Evolutionary conservation across 805 yeast genomes (phyloP).

Genomic region (Spathaspora passalidarum): DNA sequence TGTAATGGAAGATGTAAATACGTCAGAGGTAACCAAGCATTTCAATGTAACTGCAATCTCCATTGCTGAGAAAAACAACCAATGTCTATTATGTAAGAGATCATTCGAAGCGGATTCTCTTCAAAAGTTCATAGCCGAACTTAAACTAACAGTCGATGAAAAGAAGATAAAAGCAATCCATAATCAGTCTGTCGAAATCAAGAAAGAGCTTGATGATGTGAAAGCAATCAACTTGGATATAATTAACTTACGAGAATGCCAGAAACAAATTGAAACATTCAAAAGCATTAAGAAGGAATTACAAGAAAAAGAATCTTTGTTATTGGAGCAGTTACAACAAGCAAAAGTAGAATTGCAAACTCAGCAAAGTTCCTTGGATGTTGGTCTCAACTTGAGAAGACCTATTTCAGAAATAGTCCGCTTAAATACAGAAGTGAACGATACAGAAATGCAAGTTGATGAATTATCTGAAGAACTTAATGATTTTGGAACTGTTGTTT

Average conservation of each 20-base stretch:
- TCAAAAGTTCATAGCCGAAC: constrained; percentile 22
- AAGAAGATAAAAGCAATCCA: constrained; percentile 25
- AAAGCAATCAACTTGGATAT: constrained; percentile 30
- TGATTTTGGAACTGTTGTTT: constrained; percentile 32
- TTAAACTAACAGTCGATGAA: constrained; percentile 26
- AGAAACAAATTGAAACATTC: constrained; percentile 11
- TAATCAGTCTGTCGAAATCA: constrained; percentile 26
- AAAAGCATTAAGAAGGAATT: constrained; percentile 3
- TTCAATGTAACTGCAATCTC: constrained; percentile 71
- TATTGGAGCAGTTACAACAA: constrained; percentile 4
- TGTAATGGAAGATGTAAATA: constrained; percentile 63
- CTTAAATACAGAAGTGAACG: constrained; percentile 26
- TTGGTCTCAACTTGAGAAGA: constrained; percentile 13
- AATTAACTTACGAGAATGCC: constrained; percentile 22
- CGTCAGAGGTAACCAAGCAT: constrained; percentile 63
- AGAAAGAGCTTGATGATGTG: constrained; percentile 27
- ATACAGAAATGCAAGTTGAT: constrained; percentile 22
- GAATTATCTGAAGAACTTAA: constrained; percentile 31
- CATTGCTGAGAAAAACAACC: constrained; percentile 51
- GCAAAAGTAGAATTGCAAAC: constrained; percentile 10
- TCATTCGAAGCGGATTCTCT: constrained; percentile 48
- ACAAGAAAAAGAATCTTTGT: neutral
- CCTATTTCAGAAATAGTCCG: constrained; percentile 34
- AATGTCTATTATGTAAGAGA: constrained; percentile 74
- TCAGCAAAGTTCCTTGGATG: constrained; percentile 11